Base-by-base conservation (phyloP, 257 asterid species). In the Solanum gracilifrons region DNA sequence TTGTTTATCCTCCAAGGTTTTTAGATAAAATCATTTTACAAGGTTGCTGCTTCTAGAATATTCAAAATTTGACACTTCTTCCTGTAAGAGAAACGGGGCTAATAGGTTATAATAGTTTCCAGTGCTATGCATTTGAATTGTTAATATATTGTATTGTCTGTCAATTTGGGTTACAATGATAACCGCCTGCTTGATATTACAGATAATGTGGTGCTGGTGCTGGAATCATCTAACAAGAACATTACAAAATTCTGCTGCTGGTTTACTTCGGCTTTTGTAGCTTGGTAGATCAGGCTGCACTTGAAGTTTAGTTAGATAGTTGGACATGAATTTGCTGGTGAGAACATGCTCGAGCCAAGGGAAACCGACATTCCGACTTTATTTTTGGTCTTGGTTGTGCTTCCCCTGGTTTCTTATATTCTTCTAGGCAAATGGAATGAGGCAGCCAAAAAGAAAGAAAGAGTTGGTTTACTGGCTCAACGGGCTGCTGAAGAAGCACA, bases 311-410 rank as follows among this genome's bases (percentile, higher is more conserved):
- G 35, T 86, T 71, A 87, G 93, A 87, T 43, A 87, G 43, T 90
- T 89, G 94, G 95, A 88, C 92, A 95, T 95, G 93, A 95, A 89
- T 93, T 90, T 93, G 93, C 91, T 92, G 89, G 92, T 88, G 90
- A 87, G 95, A 96, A 91, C 91, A 95, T 95, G 98, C 97, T 95
- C 86, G 93, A 90, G 92, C 98, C 95, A 92, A 95, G 94, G 91
- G 95, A 90, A 93, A 92, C 94, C 90, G 95, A 95, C 90, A 76
- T 93, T 88, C 94, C 93, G 20, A 94, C 90, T 87, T 89, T 94
- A 76, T 91, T 94, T 89, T 89, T 94, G 86, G 90, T 94, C 91
- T 91, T 95, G 68, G 91, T 95, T 71, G 93, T 94, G 94, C 93
- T 95, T 94, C 98, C 98, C 91, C 91, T 95, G 83, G 93, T 92